Evolutionary conservation across 148 eudicot genomes (phyloP), one percentile per base, ranked within the genome.

Genomic region (Simmondsia chinensis): DNA sequence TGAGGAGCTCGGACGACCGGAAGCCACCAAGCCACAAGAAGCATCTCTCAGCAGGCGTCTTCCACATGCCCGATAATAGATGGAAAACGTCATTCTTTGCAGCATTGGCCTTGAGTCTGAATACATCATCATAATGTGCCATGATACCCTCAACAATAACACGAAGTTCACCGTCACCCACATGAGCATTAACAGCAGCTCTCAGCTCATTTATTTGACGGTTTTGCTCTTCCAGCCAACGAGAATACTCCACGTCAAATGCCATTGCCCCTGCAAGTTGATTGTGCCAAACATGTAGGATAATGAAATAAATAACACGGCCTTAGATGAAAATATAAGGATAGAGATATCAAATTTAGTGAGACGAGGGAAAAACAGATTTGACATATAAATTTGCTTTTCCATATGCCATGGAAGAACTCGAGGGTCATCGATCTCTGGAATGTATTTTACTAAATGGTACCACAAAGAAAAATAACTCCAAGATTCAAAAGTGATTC

Each of bases 1-100:
- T 73, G 12, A 73, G 65, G 34, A 73, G 71, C 68, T 73, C 79
- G 15, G 79, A 73, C 39, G 79, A 69, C 35, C 79, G 79, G 33
- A 73, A 73, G 39, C 79, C 79, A 20, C 79, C 79, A 24, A 73
- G 50, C 79, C 79, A 73, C 41, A 69, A 39, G 58, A 73, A 73
- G 26, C 79, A 73, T 51, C 79, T 69, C 64, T 73, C 79, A 9
- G 79, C 79, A 29, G 74, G 79, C 14, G 79, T 73, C 48, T 64
- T 65, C 79, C 79, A 73, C 79, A 73, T 73, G 33, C 79, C 79
- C 36, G 74, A 73, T 39, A 73, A 54, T 48, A 73, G 64, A 65
- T 73, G 79, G 29, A 73, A 73, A 44, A 73, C 79, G 17, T 73
- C 79, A 46, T 65, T 61, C 52, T 73, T 73, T 45, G 79, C 79